These are phyloP conservation scores for Bacidia gigantensis DNA, from an alignment of 495 filamentous ascomycete species.

Conservation along the genomic window DNA sequence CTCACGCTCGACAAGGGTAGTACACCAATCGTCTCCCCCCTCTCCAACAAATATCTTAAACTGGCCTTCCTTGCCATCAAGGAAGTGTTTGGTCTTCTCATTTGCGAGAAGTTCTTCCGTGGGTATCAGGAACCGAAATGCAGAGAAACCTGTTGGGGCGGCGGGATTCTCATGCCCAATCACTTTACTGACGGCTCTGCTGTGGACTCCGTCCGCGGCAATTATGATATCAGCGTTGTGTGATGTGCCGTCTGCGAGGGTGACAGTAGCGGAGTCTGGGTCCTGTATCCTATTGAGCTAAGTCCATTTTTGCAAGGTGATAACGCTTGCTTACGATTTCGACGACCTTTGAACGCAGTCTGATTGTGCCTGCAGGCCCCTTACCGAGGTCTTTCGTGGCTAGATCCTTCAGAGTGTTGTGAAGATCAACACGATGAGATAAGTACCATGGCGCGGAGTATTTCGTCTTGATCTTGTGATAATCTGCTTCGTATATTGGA, in stretches of 20 bases:
- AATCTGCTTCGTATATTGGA: background rate
- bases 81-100: slow-evolving; percentile 19
- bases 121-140: slow-evolving; percentile 29
- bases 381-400: slow-evolving; percentile 18
- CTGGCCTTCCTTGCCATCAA: slow-evolving; percentile 22
- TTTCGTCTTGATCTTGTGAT: background rate
- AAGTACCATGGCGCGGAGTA: background rate
- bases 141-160: slow-evolving; percentile 8
- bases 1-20: slow-evolving; percentile 32
- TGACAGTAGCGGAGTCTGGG: background rate
- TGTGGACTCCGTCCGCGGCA: slow-evolving; percentile 38
- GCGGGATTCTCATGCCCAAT: slow-evolving; percentile 12
- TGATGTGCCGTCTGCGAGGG: slow-evolving; percentile 22
- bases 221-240: slow-evolving; percentile 32
- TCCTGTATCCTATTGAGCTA: background rate
- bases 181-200: slow-evolving; percentile 19
- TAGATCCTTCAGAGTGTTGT: slow-evolving; percentile 29
- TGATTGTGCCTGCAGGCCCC: slow-evolving; percentile 17
- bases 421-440: slow-evolving; percentile 37
- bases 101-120: slow-evolving; percentile 24
- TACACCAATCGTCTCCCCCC: slow-evolving; percentile 23
- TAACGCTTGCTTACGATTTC: slow-evolving; percentile 21
- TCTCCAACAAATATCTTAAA: slow-evolving; percentile 18
- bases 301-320: background rate
- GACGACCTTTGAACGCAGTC: slow-evolving; percentile 10